Evolutionary conservation across 2,329 filamentous ascomycete species (phyloP).

Genomic region (Trematosphaeria pertusa): DNA sequence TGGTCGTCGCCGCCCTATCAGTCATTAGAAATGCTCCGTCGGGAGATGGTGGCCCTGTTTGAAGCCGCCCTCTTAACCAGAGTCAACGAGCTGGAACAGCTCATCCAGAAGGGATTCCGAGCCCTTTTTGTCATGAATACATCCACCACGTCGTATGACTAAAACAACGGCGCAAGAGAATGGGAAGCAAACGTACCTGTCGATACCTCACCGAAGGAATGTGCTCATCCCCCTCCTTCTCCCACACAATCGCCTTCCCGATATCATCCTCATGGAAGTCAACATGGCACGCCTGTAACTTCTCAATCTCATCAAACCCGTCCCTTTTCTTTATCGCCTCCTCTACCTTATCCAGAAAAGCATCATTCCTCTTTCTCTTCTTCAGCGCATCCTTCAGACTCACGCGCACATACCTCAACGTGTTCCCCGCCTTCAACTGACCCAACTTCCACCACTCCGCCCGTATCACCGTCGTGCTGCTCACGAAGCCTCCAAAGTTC

Average conservation of each 20-base stretch:
- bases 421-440: conserved; percentile 66
- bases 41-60: too few species aligned
- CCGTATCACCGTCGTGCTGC: conserved; percentile 62
- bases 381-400: conserved; percentile 61
- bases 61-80: too few species aligned
- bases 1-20: conserved; percentile 52
- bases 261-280: conserved; percentile 34
- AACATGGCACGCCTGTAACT: conserved; percentile 33
- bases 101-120: too few species aligned
- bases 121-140: too few species aligned
- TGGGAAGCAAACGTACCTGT: conserved; percentile 9
- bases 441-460: conserved; percentile 69
- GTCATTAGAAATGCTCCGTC: too few species aligned
- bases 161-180: conserved; percentile 45
- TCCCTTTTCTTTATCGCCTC: conserved; percentile 40
- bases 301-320: conserved; percentile 29
- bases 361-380: conserved; percentile 52
- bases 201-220: conserved; percentile 36
- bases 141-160: too few species aligned
- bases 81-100: too few species aligned
- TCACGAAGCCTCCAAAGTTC: conserved; percentile 67
- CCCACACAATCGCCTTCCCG: conserved; percentile 39
- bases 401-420: conserved; percentile 58
- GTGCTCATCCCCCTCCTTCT: conserved; percentile 26
- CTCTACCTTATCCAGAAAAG: conserved; percentile 54